Conservation (phyloP, 108 stramenopile species). For the Nitzschia palea region DNA sequence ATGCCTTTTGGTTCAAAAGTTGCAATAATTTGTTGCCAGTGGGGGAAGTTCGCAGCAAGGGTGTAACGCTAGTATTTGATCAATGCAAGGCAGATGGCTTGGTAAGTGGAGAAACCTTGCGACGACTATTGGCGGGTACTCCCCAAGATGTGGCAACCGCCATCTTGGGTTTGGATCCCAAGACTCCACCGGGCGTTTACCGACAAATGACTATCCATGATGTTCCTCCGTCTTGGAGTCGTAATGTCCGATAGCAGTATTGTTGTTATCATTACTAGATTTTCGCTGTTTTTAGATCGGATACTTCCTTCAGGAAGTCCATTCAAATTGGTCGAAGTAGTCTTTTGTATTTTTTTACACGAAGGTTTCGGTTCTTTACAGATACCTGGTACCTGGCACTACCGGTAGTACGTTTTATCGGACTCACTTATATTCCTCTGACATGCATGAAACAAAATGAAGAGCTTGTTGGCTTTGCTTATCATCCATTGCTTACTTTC, state of each 20-base stretch:
- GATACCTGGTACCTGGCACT: too few species aligned
- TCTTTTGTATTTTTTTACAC: too few species aligned
- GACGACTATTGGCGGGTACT: constrained; percentile 46
- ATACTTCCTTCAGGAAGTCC: too few species aligned
- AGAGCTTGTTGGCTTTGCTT: too few species aligned
- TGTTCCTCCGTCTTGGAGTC: constrained; percentile 39
- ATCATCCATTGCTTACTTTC: too few species aligned
- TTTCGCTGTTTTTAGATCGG: too few species aligned
- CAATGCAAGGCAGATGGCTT: constrained; percentile 71
- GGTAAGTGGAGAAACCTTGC: constrained; percentile 58
- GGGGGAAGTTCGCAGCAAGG: constrained; percentile 49
- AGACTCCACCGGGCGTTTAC: neutral
- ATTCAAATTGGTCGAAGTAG: too few species aligned
- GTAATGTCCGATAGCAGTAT: constrained; percentile 30
- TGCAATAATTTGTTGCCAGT: constrained; percentile 66
- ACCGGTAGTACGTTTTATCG: too few species aligned
- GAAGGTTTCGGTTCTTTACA: too few species aligned
- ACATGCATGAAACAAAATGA: too few species aligned
- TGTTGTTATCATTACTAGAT: too few species aligned
- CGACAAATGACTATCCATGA: constrained; percentile 24
- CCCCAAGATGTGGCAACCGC: constrained; percentile 35
- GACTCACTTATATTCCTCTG: too few species aligned
- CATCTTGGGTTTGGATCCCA: constrained; percentile 35
- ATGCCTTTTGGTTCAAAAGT: constrained; percentile 77
- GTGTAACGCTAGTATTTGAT: constrained; percentile 56